Evolutionary conservation across 768 basidiomycete genomes (phyloP).

Genomic region (Tricholoma hemisulphureum): DNA sequence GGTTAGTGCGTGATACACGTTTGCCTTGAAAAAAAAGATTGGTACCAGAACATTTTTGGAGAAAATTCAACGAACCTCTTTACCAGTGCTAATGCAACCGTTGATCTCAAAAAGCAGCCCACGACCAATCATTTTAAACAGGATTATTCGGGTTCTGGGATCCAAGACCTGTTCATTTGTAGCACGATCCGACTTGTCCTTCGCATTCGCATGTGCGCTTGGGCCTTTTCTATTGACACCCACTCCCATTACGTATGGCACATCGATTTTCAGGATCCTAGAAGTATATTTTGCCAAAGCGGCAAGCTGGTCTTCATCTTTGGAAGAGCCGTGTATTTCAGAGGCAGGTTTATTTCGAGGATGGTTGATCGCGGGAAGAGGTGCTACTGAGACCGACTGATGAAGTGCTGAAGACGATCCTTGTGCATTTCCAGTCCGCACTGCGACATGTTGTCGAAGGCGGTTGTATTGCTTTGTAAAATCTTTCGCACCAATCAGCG

Average conservation of each 20-base stretch:
- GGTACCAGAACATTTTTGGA: neutral
- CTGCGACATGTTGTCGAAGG: conserved; percentile 85
- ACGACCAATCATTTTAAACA: conserved; percentile 95
- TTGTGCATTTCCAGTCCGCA: conserved; percentile 69
- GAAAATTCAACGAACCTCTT: conserved; percentile 64
- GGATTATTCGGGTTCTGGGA: conserved; percentile 87
- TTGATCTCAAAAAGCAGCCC: conserved; percentile 88
- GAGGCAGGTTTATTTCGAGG: conserved; percentile 40
- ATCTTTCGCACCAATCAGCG: conserved; percentile 49
- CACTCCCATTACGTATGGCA: conserved; percentile 63
- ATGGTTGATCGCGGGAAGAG: conserved; percentile 72
- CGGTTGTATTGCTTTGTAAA: conserved; percentile 99
- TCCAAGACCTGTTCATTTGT: conserved; percentile 97
- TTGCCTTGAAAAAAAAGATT: conserved; percentile 57
- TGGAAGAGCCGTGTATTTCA: conserved; percentile 32
- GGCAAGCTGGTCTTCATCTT: conserved; percentile 71
- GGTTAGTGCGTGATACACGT: conserved; percentile 89
- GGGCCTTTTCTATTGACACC: conserved; percentile 93
- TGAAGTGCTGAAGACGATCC: conserved; percentile 55
- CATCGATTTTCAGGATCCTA: conserved; percentile 70
- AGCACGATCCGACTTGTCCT: conserved; percentile 96
- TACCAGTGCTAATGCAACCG: conserved; percentile 95
- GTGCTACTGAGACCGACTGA: conserved; percentile 48
- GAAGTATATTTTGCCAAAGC: conserved; percentile 77
- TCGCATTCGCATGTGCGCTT: conserved; percentile 79